Evolutionary conservation across 257 asterid genomes (phyloP).

Genomic region (Primulina eburnea): DNA sequence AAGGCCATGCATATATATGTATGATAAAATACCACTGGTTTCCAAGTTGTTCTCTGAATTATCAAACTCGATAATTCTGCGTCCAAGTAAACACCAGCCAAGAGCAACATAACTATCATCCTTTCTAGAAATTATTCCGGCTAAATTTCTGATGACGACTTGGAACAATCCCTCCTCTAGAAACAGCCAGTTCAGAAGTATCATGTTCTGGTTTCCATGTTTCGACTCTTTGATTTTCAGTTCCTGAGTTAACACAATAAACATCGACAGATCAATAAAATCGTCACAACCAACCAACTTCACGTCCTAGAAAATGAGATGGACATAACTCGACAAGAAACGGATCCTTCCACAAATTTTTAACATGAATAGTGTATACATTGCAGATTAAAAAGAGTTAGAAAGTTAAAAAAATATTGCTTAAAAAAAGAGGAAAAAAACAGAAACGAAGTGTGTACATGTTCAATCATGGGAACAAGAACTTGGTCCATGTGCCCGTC

Average conservation of each 20-base stretch:
- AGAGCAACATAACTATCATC: conserved; percentile 72
- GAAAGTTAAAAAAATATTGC: not conserved
- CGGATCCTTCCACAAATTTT: not conserved
- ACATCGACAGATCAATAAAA: not conserved
- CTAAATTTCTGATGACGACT: conserved; percentile 42
- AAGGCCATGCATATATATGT: not conserved
- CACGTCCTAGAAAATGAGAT: conserved; percentile 2
- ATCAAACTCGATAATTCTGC: conserved; percentile 60
- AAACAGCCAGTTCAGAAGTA: conserved; percentile 85
- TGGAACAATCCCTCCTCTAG: conserved; percentile 62
- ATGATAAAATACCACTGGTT: conserved; percentile 50
- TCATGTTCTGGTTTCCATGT: conserved; percentile 51
- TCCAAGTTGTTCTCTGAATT: conserved; percentile 31
- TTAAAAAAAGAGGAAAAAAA: not conserved
- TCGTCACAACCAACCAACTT: not conserved
- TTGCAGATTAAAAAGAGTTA: not conserved
- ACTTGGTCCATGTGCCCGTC: conserved; percentile 66
- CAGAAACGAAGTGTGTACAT: conserved; percentile 33
- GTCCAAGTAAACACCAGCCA: conserved; percentile 88
- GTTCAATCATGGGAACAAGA: conserved; percentile 84
- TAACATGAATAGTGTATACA: no score
- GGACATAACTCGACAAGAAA: conserved; percentile 4
- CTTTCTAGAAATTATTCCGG: conserved; percentile 51
- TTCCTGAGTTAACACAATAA: conserved; percentile 37
- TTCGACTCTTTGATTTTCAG: conserved; percentile 45